phyloP scores from a whole-genome alignment of 345 rosid genomes.

The Mangifera indica region DNA sequence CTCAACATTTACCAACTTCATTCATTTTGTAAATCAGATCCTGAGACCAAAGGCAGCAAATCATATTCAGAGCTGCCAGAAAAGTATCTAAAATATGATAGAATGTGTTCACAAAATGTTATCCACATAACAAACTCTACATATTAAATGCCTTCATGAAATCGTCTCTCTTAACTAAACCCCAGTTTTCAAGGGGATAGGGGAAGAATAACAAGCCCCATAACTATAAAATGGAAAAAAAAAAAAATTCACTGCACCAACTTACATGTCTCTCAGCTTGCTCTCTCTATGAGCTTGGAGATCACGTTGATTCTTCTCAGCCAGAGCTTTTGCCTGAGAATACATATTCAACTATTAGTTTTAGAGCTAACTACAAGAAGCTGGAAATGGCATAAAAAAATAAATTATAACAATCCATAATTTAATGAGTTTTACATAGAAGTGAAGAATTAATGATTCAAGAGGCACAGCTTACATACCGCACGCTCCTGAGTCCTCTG shows the following conservation, averaged over 20 bases:
- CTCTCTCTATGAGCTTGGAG: constrained; percentile 84
- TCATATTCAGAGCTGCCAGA: too few species aligned
- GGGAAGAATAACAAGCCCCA: not conserved
- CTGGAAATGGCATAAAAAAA: too few species aligned
- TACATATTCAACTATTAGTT: constrained; percentile 18
- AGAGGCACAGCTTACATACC: constrained; percentile 42
- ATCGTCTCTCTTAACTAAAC: not conserved
- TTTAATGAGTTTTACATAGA: constrained; percentile 13
- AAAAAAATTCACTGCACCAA: constrained; percentile 17
- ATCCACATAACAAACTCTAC: too few species aligned
- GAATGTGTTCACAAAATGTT: too few species aligned
- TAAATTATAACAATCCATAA: too few species aligned
- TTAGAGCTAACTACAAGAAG: not conserved
- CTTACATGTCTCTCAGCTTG: constrained; percentile 98
- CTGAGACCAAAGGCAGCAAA: too few species aligned
- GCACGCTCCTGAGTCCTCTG: constrained; percentile 99
- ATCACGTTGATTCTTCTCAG: constrained; percentile 94
- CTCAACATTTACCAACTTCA: too few species aligned
- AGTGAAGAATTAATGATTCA: constrained; percentile 18
- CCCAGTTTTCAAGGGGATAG: not conserved
- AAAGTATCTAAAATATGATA: too few species aligned
- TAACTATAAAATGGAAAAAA: too few species aligned
- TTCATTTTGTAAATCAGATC: too few species aligned
- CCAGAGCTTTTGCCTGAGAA: constrained; percentile 86
- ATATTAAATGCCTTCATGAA: too few species aligned